Base-by-base conservation (phyloP, 2,329 filamentous ascomycete species). In the Penicillium sp. region DNA sequence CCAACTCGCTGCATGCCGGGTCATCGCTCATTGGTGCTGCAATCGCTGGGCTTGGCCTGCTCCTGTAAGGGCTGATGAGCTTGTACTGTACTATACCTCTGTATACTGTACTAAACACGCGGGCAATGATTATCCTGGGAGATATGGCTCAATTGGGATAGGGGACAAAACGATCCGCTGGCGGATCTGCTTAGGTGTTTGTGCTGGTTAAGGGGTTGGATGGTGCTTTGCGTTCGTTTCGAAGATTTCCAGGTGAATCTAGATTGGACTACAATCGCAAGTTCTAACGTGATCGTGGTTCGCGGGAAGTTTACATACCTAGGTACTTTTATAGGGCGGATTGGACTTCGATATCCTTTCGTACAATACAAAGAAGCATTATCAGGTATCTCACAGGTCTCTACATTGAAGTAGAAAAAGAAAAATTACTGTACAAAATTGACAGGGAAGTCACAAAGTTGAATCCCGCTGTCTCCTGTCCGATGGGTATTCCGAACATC, bases 291-390 rank as follows among this genome's bases (percentile, higher is more conserved):
- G n/a, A n/a, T n/a, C n/a, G n/a, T n/a, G n/a, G n/a, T n/a, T n/a
- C n/a, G n/a, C n/a, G n/a, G n/a, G n/a, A n/a, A n/a, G n/a, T n/a
- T n/a, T n/a, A n/a, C 27, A 52, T 41, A 41, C 15, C 15, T 18
- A 18, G 15, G 15, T 18, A 18, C 15, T 18, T 18, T 18, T 18
- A 2, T 41, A 42, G 18, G 27, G 18, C 50, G 47, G 44, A 51
- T 53, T 52, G 57, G 57, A 57, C 54, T 60, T 59, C 49, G 51
- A 51, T 53, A 57, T 59, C 57, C 52, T 50, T 41, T 42, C 44
- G 20, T 15, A 46, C 25, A 20, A 46, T 12, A 32, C 32, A 46
- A 6, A 32, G 15, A 33, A 33, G 32, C 32, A 35, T 35, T 20
- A 20, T 6, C 18, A 9, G 15, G 3, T 4, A 20, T 12, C 3